Percentiles rank a stretch among this genome's conserved stretches.
Evolutionary conservation across 768 basidiomycete genomes (phyloP).

Genomic region (Sarcomyxa edulis): DNA sequence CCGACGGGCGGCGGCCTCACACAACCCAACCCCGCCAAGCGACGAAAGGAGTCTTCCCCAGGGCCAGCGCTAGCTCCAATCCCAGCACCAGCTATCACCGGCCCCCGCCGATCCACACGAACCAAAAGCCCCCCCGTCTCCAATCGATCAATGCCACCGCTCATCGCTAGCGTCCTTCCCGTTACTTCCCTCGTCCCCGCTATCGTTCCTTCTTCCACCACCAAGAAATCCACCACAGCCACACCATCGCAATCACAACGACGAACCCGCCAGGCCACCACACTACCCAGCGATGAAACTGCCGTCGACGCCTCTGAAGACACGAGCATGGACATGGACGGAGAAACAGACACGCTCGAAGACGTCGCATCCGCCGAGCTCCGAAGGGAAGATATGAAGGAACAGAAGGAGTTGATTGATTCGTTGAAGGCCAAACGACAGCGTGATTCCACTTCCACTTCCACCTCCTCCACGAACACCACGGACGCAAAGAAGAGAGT

Average conservation of each 20-base stretch:
- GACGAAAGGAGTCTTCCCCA: constrained; percentile 58
- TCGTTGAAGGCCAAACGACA: constrained; percentile 67
- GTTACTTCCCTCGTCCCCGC: too few species aligned
- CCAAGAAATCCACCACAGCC: constrained; percentile 5
- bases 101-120: constrained; percentile 29
- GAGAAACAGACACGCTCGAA: constrained; percentile 52
- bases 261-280: constrained; percentile 31
- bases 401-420: constrained; percentile 74
- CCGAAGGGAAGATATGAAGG: constrained; percentile 64
- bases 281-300: constrained; percentile 57
- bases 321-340: constrained; percentile 7
- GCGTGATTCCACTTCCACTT: constrained; percentile 44
- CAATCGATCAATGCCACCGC: constrained; percentile 19
- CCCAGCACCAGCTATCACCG: constrained; percentile 31
- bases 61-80: constrained; percentile 38
- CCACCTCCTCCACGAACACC: constrained; percentile 17
- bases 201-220: too few species aligned
- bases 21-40: constrained; percentile 48
- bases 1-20: constrained; percentile 22
- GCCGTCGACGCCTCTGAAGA: constrained; percentile 64
- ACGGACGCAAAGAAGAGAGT: constrained; percentile 40
- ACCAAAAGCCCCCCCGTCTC: constrained; percentile 33
- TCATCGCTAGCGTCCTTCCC: constrained; percentile 32
- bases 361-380: constrained; percentile 57
- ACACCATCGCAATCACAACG: constrained; percentile 27